Evolutionary conservation across 1,139 yeast species (phyloP), one percentile per base, ranked within the genome.

Genomic region (Debaryomycetaceae sp.): DNA sequence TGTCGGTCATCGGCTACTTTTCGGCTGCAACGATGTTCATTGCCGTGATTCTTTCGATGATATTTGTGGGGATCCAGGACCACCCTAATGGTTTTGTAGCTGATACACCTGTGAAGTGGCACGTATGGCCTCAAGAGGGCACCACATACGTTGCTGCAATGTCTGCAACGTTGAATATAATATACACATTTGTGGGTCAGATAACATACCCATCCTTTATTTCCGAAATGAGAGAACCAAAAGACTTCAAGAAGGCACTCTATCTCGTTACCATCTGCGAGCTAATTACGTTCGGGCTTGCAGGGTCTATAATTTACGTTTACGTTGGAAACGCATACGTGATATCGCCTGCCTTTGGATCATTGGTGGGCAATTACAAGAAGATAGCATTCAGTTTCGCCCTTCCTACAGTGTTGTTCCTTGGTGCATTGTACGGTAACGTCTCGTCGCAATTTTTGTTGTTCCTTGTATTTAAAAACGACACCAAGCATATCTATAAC

Each of bases 161-260:
- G 83, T 62, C 72, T 38, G 85, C 85, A 0, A 69, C 75, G 49
- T 66, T 81, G 53, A 81, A 81, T 60, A 80, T 81, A 50, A 79
- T 78, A 31, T 81, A 79, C 59, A 79, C 84, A 1, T 80, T 81
- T 60, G 84, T 80, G 31, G 86, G 85, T 4, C 85, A 81, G 59
- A 76, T 80, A 56, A 77, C 82, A 3, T 79, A 79, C 51, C 85
- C 85, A 0, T 78, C 83, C 13, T 80, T 81, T 58, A 80, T 81
- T 49, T 68, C 80, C 17, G 83, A 81, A 55, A 81, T 81, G 85
- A 73, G 69, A 51, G 65, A 70, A 45, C 85, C 85, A 22, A 65
- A 65, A 39, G 84, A 81, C 42, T 81, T 81, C 64, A 76, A 70
- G 47, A 80, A 80, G 62, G 84, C 83, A 1, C 62, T 81, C 24